phyloP scores from a whole-genome alignment of 176 grass and related monocot genomes.

The Rhynchospora pubera region DNA sequence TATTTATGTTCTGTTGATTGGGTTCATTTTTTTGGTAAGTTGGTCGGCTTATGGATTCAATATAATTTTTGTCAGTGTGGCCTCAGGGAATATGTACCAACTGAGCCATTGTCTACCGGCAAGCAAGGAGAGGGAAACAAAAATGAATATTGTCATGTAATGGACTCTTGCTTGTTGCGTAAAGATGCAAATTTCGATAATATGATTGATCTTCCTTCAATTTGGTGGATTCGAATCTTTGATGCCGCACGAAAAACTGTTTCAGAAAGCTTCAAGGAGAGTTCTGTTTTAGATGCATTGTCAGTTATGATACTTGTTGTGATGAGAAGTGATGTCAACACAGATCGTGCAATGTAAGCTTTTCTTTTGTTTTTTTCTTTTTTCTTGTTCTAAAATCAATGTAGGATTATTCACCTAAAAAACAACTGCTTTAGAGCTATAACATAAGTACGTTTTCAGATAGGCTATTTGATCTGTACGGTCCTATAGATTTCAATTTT shows the following conservation, averaged over 20 bases:
- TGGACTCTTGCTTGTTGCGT: conserved; percentile 17
- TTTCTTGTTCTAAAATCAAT: not conserved
- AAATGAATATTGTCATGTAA: conserved; percentile 9
- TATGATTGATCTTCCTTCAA: conserved; percentile 40
- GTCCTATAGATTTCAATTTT: not conserved
- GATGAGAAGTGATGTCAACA: conserved; percentile 57
- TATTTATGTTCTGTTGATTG: conserved; percentile 5
- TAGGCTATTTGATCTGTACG: not conserved
- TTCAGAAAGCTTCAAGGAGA: conserved; percentile 40
- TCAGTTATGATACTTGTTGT: conserved; percentile 72
- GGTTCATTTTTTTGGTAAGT: conserved; percentile 29
- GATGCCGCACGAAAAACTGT: conserved; percentile 41
- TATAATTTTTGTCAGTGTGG: conserved; percentile 92
- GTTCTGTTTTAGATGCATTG: conserved; percentile 48
- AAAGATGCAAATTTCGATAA: conserved; percentile 17
- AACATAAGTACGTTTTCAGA: not conserved
- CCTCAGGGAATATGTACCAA: conserved; percentile 67
- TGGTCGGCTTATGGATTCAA: conserved; percentile 67
- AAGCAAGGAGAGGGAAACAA: conserved; percentile 23
- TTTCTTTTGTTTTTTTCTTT: not conserved
- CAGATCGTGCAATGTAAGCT: conserved; percentile 58
- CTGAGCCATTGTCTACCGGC: conserved; percentile 26
- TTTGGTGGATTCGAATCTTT: conserved; percentile 53
- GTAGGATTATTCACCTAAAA: not conserved
- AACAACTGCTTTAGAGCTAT: not conserved